A percentile compares a stretch with the other conserved stretches of the same genome.
phyloP scores from a whole-genome alignment of 495 filamentous ascomycete species.

The Aspergillus sparsus region DNA sequence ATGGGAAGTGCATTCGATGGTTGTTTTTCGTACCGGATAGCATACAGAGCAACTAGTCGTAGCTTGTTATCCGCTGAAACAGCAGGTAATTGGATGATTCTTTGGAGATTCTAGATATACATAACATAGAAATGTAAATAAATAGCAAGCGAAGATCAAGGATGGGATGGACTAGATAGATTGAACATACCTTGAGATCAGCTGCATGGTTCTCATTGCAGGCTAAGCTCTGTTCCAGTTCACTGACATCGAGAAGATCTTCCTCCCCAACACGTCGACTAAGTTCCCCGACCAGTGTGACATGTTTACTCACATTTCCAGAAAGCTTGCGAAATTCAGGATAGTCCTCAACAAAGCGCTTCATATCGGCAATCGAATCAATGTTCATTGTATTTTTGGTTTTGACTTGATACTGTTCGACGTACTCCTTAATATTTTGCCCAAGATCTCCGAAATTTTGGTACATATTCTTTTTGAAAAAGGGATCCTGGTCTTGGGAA shows the following conservation, averaged over 20 bases:
- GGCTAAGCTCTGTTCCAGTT: constrained; percentile 93
- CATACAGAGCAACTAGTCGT: constrained; percentile 85
- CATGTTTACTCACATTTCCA: constrained; percentile 97
- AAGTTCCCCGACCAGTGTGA: constrained; percentile 91
- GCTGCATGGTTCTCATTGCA: constrained; percentile 91
- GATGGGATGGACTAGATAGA: not conserved
- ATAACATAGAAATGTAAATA: not conserved
- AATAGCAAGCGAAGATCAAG: too few species aligned
- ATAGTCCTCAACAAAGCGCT: constrained; percentile 98
- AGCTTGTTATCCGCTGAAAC: constrained; percentile 80
- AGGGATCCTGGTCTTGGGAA: constrained; percentile 96
- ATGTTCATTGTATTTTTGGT: constrained; percentile 91
- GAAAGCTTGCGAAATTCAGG: constrained; percentile 96
- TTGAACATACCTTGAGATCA: constrained; percentile 75
- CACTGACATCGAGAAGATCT: constrained; percentile 86
- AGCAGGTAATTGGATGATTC: constrained; percentile 71
- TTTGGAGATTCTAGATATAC: constrained; percentile 70
- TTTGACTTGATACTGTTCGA: constrained; percentile 95
- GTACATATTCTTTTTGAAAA: constrained; percentile 99
- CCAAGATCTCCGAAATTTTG: constrained; percentile 97
- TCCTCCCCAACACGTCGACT: constrained; percentile 83
- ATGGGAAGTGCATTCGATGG: constrained; percentile 76
- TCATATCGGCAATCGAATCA: constrained; percentile 97
- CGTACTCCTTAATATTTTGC: constrained; percentile 97
- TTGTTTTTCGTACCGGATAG: constrained; percentile 85